Conservation (phyloP, 148 eudicot genomes). For the Dysphania ambrosioides region DNA sequence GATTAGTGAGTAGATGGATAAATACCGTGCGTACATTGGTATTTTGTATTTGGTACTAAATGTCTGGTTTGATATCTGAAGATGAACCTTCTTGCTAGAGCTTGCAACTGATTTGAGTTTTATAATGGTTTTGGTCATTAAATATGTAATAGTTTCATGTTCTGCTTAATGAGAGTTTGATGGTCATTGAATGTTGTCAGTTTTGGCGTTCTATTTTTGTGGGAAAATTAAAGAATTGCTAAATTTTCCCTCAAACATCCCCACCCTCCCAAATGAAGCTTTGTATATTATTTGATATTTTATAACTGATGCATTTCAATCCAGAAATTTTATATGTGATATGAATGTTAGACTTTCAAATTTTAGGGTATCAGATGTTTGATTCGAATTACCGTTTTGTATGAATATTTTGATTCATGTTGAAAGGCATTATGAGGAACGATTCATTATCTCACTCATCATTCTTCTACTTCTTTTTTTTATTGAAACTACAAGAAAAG, state of each 20-base stretch:
- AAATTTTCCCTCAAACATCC: too few species aligned
- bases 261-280: too few species aligned
- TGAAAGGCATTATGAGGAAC: background rate
- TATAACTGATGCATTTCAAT: background rate
- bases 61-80: background rate
- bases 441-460: background rate
- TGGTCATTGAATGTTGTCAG: too few species aligned
- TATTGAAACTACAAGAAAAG: background rate
- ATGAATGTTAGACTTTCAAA: background rate
- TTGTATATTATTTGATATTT: background rate
- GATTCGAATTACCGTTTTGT: background rate
- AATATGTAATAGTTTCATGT: background rate
- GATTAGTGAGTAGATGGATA: background rate
- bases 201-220: too few species aligned
- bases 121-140: background rate
- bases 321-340: background rate
- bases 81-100: background rate
- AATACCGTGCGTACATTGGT: background rate
- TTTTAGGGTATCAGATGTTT: background rate
- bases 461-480: background rate
- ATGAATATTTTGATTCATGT: background rate
- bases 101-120: background rate
- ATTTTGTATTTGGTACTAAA: too few species aligned
- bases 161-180: too few species aligned
- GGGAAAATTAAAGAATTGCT: background rate